Evolutionary conservation across 768 basidiomycete genomes (phyloP).

Genomic region (Clavaria fumosa): DNA sequence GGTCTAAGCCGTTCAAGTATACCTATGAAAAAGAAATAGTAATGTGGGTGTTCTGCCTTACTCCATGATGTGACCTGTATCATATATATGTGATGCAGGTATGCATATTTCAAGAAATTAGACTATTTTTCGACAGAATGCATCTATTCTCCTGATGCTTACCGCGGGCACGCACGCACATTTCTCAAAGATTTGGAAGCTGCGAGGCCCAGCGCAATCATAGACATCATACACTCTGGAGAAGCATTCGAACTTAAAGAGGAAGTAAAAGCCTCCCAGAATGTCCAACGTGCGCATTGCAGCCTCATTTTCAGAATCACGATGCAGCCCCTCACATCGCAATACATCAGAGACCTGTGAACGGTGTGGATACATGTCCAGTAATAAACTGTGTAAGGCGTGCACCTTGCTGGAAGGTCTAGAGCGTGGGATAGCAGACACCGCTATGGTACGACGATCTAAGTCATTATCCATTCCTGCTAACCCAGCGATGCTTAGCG

Average conservation of each 20-base stretch:
- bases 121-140: slow-evolving; percentile 99
- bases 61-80: slow-evolving; percentile 7
- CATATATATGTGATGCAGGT: slow-evolving; percentile 37
- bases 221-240: slow-evolving; percentile 95
- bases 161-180: slow-evolving; percentile 86
- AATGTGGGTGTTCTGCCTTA: slow-evolving; percentile 41
- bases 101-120: slow-evolving; percentile 97
- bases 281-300: slow-evolving; percentile 59
- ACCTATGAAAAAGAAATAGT: slow-evolving; percentile 99
- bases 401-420: slow-evolving; percentile 84
- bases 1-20: slow-evolving; percentile 99
- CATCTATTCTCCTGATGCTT: slow-evolving; percentile 97
- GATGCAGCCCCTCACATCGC: slow-evolving; percentile 4
- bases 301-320: not conserved
- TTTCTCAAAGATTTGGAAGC: slow-evolving; percentile 95
- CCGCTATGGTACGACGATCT: slow-evolving; percentile 51
- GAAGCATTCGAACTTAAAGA: slow-evolving; percentile 82
- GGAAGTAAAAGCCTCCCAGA: slow-evolving; percentile 72
- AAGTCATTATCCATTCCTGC: too few relatives aligned
- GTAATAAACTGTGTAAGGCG: slow-evolving; percentile 93
- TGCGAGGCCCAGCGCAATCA: slow-evolving; percentile 85
- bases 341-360: slow-evolving; percentile 61
- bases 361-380: slow-evolving; percentile 91
- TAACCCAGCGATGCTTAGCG: too few relatives aligned
- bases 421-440: slow-evolving; percentile 62